A percentile compares a stretch with the other conserved stretches of the same genome.
phyloP scores from a whole-genome alignment of 2,329 filamentous ascomycete species.

The Sarocladium strictum region DNA sequence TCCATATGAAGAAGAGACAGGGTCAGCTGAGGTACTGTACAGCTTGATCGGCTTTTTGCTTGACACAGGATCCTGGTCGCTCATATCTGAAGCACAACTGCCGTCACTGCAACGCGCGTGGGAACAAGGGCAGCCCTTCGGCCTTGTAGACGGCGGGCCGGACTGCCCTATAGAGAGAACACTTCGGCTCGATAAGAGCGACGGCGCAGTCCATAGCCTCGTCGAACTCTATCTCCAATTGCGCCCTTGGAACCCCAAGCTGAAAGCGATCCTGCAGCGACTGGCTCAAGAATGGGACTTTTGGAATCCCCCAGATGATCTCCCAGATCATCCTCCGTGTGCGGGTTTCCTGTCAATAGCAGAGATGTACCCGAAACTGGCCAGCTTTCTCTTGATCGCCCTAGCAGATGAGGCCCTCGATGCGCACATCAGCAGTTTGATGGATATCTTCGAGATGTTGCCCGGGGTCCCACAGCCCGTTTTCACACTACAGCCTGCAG shows the following conservation, averaged over 20 bases:
- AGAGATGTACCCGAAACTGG: no score
- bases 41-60: background rate
- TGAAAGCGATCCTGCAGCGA: background rate
- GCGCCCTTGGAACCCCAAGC: background rate
- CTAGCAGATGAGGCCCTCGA: no score
- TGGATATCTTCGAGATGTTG: no score
- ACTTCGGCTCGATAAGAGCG: background rate
- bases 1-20: background rate
- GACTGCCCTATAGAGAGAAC: background rate
- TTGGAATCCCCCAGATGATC: background rate
- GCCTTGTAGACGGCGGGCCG: background rate
- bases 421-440: no score
- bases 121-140: background rate
- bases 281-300: background rate
- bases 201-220: background rate
- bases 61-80: background rate
- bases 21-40: background rate
- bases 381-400: no score
- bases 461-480: no score
- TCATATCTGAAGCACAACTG: background rate
- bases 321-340: background rate
- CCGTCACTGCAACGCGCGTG: background rate
- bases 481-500: background rate
- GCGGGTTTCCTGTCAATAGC: no score
- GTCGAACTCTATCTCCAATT: background rate